Conservation (phyloP, 1,284 basidiomycete genomes). For the Leccinum discolor region DNA sequence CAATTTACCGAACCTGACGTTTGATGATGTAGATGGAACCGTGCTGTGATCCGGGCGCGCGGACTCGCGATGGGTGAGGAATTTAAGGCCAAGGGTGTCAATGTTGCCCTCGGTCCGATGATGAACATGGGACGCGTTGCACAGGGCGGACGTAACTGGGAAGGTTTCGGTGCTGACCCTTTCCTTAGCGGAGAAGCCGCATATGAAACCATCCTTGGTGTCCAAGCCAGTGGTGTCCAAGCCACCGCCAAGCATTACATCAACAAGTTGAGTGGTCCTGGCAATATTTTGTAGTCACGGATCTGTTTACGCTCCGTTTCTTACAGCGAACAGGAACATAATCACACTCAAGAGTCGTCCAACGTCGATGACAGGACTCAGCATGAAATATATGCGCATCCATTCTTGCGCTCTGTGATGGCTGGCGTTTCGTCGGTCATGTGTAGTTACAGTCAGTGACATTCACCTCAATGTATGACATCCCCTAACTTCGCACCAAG, state of each 20-base stretch:
- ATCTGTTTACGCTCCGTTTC: slow-evolving; percentile 24
- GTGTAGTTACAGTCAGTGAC: slow-evolving; percentile 66
- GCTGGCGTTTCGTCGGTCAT: slow-evolving; percentile 71
- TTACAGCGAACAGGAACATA: slow-evolving; percentile 43
- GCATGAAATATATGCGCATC: slow-evolving; percentile 62
- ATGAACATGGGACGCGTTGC: slow-evolving; percentile 50
- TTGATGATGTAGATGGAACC: slow-evolving; percentile 28
- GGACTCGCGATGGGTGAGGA: slow-evolving; percentile 76
- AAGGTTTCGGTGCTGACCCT: slow-evolving; percentile 67
- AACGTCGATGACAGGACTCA: slow-evolving; percentile 69
- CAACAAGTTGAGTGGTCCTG: slow-evolving; percentile 46
- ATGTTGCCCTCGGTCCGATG: slow-evolving; percentile 62
- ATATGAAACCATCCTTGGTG: slow-evolving; percentile 58
- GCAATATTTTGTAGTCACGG: background rate
- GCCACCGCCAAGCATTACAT: slow-evolving; percentile 68
- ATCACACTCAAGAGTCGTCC: slow-evolving; percentile 38
- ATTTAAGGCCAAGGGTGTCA: slow-evolving; percentile 72
- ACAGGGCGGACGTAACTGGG: slow-evolving; percentile 72
- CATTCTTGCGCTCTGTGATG: slow-evolving; percentile 46
- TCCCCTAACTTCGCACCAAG: slow-evolving; percentile 15
- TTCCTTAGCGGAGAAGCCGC: slow-evolving; percentile 68
- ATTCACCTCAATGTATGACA: background rate
- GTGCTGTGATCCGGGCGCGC: slow-evolving; percentile 53
- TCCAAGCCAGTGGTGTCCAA: slow-evolving; percentile 67
- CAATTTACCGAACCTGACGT: background rate